These are phyloP conservation scores for Lonicera japonica DNA, from an alignment of 129 eudicot species.

Conservation along the genomic window DNA sequence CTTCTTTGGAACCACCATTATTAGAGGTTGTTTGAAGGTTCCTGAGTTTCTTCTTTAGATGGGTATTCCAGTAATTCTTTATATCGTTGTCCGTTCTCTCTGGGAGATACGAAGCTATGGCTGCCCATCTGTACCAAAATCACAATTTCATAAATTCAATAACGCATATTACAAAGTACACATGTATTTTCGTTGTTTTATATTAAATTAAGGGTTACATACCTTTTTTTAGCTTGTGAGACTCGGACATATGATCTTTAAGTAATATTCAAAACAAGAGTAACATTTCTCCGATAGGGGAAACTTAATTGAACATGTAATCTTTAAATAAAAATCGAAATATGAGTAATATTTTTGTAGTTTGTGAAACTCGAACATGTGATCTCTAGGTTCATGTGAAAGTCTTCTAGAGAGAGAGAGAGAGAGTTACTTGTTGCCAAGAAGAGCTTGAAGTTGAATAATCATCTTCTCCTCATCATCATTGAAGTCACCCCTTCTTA, in stretches of 20 bases:
- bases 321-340: too few relatives aligned
- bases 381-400: too few relatives aligned
- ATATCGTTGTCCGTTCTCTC: conserved; percentile 53
- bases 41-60: conserved; percentile 37
- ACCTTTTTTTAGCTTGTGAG: too few relatives aligned
- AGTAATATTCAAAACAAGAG: too few relatives aligned
- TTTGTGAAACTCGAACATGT: too few relatives aligned
- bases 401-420: background rate
- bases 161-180: too few relatives aligned
- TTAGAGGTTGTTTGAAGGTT: conserved; percentile 19
- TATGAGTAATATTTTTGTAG: too few relatives aligned
- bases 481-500: conserved; percentile 72
- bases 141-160: background rate
- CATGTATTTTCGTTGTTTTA: too few relatives aligned
- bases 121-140: conserved; percentile 39
- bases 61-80: conserved; percentile 48
- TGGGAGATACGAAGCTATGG: conserved; percentile 48
- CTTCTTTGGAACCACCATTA: background rate
- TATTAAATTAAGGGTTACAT: too few relatives aligned
- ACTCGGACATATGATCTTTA: too few relatives aligned
- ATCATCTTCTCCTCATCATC: conserved; percentile 85
- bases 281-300: too few relatives aligned
- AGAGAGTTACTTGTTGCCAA: conserved; percentile 64
- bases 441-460: conserved; percentile 80
- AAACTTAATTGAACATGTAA: too few relatives aligned